Base-by-base conservation (phyloP, 73 alveolate genomes). In the Paramecium sonneborni region DNA sequence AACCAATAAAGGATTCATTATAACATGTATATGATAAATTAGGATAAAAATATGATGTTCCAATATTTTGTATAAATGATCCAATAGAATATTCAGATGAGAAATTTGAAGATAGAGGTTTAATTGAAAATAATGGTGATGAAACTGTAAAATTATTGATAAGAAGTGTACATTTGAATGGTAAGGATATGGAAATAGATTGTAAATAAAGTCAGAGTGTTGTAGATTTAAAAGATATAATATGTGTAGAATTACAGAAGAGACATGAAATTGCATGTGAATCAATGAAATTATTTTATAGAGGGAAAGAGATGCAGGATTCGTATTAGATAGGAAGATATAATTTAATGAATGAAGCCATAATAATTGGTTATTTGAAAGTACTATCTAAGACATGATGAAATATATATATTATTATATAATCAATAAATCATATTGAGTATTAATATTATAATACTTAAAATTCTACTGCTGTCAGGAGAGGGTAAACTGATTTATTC, bases 21-120 rank as follows among this genome's bases (percentile, higher is more conserved):
- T 46, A 79, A 44, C 35, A 32, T 38, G 90, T 79, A 79, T 79
- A 44, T 23, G 76, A 79, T 79, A 23, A 23, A 30, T 43, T 24
- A 8, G 90, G 90, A 41, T 12, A 21, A 24, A 79, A 79, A 44
- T 79, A 79, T 26, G 90, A 79, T 26, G 55, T 79, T 23, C 90
- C 90, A 43, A 79, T 79, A 41, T 79, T 79, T 44, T 79, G 90
- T 28, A 79, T 79, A 21, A 79, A 79, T 79, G 90, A 79, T 43
- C 90, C 90, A 23, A 39, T 43, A 18, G 55, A 79, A 12, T 52
- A 18, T 8, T 52, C 68, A 52, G 14, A 41, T 79, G 90, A 41
- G 30, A 24, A 21, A 9, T 38, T 21, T 20, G 86, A 79, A 48
- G 72, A 79, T 24, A 79, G 26, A 43, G 41, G 72, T 18, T 79